These are phyloP conservation scores for Ustulina deusta DNA, from an alignment of 2,329 filamentous ascomycete genomes.

Conservation along the genomic window DNA sequence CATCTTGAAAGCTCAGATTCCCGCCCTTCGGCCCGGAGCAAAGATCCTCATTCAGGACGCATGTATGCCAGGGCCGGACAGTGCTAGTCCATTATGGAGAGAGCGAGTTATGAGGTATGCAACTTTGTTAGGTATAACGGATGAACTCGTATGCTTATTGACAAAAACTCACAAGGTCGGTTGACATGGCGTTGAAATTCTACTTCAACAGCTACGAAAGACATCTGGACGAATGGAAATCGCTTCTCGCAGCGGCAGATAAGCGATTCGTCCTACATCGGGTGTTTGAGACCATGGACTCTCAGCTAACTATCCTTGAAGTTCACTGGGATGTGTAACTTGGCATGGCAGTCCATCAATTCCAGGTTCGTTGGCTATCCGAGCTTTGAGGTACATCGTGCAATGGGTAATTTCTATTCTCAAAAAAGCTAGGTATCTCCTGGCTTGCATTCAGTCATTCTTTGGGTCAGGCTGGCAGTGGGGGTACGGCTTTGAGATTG, in stretches of 20 bases:
- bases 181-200: constrained; percentile 39
- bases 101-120: constrained; percentile 28
- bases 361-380: constrained; percentile 5
- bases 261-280: constrained; percentile 40
- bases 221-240: constrained; percentile 44
- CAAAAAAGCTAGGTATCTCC: too few species aligned
- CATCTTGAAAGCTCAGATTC: constrained; percentile 45
- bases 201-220: constrained; percentile 40
- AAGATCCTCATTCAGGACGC: constrained; percentile 45
- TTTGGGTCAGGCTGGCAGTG: too few species aligned
- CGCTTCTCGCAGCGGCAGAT: constrained; percentile 41
- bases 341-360: constrained; percentile 19
- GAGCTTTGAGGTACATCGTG: constrained; percentile 12
- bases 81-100: constrained; percentile 31
- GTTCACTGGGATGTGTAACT: constrained; percentile 40
- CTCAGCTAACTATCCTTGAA: constrained; percentile 35
- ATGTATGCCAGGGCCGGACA: constrained; percentile 24
- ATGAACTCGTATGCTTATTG: constrained; percentile 29
- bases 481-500: too few species aligned
- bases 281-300: constrained; percentile 35
- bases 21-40: constrained; percentile 41
- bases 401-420: constrained; percentile 12
- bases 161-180: constrained; percentile 39
- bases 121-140: constrained; percentile 13
- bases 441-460: too few species aligned